A percentile compares a stretch with the other conserved stretches of the same genome.
These are phyloP conservation scores for Pleurotus tuber-regium DNA, from an alignment of 768 basidiomycete species.

Conservation along the genomic window DNA sequence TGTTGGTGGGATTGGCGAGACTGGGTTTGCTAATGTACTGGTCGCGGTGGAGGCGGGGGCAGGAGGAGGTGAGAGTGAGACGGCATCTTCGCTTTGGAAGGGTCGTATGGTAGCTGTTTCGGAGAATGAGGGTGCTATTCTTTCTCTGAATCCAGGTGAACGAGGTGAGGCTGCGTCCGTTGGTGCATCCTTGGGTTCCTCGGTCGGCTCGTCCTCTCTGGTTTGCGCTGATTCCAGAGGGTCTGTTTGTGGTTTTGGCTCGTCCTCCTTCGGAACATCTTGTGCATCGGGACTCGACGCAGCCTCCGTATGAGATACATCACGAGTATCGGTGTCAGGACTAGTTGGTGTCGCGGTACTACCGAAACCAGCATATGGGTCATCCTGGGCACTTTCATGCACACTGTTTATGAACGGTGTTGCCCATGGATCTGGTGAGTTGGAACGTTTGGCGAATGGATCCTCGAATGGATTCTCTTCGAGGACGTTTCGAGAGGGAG, in stretches of 20 bases:
- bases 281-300: neutral
- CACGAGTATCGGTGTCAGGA: neutral
- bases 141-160: constrained; percentile 56
- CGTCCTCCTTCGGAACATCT: neutral
- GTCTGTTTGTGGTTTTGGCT: neutral
- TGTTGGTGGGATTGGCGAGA: constrained; percentile 19
- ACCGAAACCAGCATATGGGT: constrained; percentile 11
- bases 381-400: constrained; percentile 8
- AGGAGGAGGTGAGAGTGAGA: constrained; percentile 15
- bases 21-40: constrained; percentile 26
- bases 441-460: constrained; percentile 64
- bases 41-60: constrained; percentile 12
- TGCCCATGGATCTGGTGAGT: constrained; percentile 78
- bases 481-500: constrained; percentile 55
- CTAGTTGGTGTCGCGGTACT: constrained; percentile 15
- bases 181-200: constrained; percentile 6
- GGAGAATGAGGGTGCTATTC: constrained; percentile 37
- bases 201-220: neutral
- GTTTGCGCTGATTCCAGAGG: constrained; percentile 7
- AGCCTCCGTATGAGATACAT: neutral
- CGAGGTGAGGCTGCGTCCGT: constrained; percentile 7
- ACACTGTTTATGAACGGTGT: constrained; percentile 44
- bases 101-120: constrained; percentile 44
- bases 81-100: constrained; percentile 28
- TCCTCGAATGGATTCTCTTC: constrained; percentile 78